Evolutionary conservation across 139 green algal genomes (phyloP), one percentile per base, ranked within the genome.

Genomic region (Trebouxia sp.): DNA sequence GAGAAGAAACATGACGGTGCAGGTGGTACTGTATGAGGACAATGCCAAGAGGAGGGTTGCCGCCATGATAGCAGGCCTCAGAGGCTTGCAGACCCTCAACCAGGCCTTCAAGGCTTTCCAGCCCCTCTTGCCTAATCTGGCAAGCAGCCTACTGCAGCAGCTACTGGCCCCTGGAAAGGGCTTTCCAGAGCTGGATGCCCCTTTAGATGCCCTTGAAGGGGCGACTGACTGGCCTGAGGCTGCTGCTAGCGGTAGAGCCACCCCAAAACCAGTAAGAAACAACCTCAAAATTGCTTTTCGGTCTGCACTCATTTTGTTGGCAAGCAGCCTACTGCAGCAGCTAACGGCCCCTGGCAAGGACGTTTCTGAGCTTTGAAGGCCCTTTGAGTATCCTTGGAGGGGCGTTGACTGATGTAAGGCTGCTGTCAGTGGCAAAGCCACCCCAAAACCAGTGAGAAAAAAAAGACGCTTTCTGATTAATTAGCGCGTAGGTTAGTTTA

Each of bases 1-100:
- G n/a, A n/a, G n/a, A n/a, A n/a, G n/a, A n/a, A n/a, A n/a, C n/a
- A n/a, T n/a, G n/a, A n/a, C 94, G 3, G 83, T 83, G 1, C 78
- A 94, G 66, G 97, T 99, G 14, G 87, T 99, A 5, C 91, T 99
- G 75, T 99, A 99, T 76, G 97, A 99, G 86, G 95, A 98, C 78
- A 82, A 88, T 5, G 86, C 89, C 42, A 84, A 81, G 41, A 85
- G 85, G 41, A 85, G 83, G 11, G 81, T 98, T 15, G 62, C 66
- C 22, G 90, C 89, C n/a, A 85, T 98, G 32, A 80, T 88, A 0
- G 75, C 66, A 26, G 92, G 89, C 6, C 87, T 97, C 32, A 72
- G 75, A 15, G 91, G 91, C 69, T 80, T 96, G 77, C 51, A 80
- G 28, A 30, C 37, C 32, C 28, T 90, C n/a, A 53, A 87, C 51